Percentiles rank a stretch among this genome's conserved stretches.
Evolutionary conservation across 345 rosid species (phyloP).

Genomic region (Draba incana): DNA sequence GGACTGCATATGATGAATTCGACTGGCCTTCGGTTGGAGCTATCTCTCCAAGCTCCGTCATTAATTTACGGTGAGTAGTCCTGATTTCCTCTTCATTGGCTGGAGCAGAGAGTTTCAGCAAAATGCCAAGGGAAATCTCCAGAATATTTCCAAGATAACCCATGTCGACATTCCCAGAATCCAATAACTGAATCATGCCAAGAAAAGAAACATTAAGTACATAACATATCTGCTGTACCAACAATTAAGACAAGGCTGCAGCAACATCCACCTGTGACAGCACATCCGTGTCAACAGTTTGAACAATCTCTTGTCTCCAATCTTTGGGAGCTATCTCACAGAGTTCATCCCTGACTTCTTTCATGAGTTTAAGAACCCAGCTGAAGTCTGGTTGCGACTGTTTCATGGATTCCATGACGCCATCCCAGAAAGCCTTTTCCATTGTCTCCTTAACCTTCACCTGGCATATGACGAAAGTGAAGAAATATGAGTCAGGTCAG

Average conservation of each 20-base stretch:
- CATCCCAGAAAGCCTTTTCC: slow-evolving; percentile 95
- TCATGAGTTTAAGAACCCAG: slow-evolving; percentile 69
- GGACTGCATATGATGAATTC: slow-evolving; percentile 50
- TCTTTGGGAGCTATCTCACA: slow-evolving; percentile 82
- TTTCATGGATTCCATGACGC: slow-evolving; percentile 68
- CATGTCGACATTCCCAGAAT: slow-evolving; percentile 70
- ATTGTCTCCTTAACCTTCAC: slow-evolving; percentile 69
- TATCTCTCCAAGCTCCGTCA: slow-evolving; percentile 67
- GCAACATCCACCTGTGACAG: slow-evolving; percentile 63
- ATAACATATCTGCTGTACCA: slow-evolving; percentile 13
- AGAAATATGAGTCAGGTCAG: slow-evolving; percentile 1
- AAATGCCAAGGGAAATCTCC: slow-evolving; percentile 67
- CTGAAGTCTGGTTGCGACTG: slow-evolving; percentile 65
- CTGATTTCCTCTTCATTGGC: slow-evolving; percentile 71
- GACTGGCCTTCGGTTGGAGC: slow-evolving; percentile 52
- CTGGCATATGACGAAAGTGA: slow-evolving; percentile 42
- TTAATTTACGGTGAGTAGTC: slow-evolving; percentile 52
- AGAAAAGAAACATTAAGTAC: slow-evolving; percentile 17
- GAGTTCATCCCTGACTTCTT: slow-evolving; percentile 90
- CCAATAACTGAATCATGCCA: slow-evolving; percentile 57
- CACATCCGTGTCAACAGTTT: slow-evolving; percentile 69
- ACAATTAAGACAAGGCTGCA: slow-evolving; percentile 1
- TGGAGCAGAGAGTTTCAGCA: slow-evolving; percentile 81
- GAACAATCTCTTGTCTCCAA: slow-evolving; percentile 77
- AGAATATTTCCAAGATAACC: slow-evolving; percentile 72